Base-by-base conservation (phyloP, 2,329 filamentous ascomycete species). In the Myrmaecium sp. region DNA sequence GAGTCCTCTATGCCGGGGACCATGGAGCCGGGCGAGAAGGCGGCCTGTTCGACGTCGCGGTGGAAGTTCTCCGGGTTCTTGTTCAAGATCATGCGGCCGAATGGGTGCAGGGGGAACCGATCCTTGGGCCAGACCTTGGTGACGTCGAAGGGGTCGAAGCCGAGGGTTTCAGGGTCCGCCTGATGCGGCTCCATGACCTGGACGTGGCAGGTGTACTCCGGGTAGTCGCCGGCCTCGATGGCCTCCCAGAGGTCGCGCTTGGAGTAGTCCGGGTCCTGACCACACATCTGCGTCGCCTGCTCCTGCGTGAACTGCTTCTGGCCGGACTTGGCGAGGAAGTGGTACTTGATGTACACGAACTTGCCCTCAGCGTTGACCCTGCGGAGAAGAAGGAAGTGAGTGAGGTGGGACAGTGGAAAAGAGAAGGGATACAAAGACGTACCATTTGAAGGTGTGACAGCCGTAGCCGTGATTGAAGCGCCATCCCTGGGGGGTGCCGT, bases 61-160 rank as follows among this genome's bases (percentile, higher is more conserved):
- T 58, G 52, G 42, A 55, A 66, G 42, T 64, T 60, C 33, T 64
- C 59, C 0, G 60, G 60, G 41, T 66, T 66, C 41, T 62, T 64
- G 43, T 64, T 66, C 5, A 67, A 44, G 0, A 60, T 54, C 1
- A 66, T 46, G 10, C 52, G 52, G 3, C 63, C 62, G 26, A 66
- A 58, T 21, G 62, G 51, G 12, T 56, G 49, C 48, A 62, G 54
- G 2, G 59, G 61, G 34, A 63, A 66, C 23, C 55, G 43, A 14
- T 45, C 45, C 18, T 55, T 46, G 2, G 59, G 60, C 62, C 61
- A 66, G 28, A 64, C 50, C 38, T 66, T 65, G 18, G 63, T 65
- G 4, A 65, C 50, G 33, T 66, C 61, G 32, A 66, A 64, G 5
- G 58, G 54, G 27, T 66, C 60, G 32, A 64, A 66, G 4, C 58